These are phyloP conservation scores for Cyberlindnera nakhonratchasimensis DNA, from an alignment of 805 yeast genomes.

Conservation along the genomic window DNA sequence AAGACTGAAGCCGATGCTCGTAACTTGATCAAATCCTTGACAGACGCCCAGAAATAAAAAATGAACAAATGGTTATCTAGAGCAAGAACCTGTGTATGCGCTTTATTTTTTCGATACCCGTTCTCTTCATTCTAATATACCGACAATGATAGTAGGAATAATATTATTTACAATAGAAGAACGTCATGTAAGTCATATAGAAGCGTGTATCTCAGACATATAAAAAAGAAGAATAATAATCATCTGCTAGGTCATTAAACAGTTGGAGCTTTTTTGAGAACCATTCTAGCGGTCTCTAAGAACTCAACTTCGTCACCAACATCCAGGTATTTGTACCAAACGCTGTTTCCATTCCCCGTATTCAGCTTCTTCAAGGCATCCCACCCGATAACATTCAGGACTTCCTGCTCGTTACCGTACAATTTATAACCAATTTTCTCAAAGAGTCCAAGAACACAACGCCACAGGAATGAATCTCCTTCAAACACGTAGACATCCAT, in stretches of 20 bases:
- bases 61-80: background rate
- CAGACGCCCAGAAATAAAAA: slow-evolving; percentile 15
- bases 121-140: no score
- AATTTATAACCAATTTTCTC: slow-evolving; percentile 46
- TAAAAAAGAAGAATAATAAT: no score
- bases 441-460: slow-evolving; percentile 52
- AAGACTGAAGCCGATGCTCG: slow-evolving; percentile 71
- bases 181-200: no score
- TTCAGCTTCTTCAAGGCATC: slow-evolving; percentile 30
- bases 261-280: slow-evolving; percentile 29
- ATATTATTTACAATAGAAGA: no score
- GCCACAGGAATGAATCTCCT: slow-evolving; percentile 52
- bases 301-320: slow-evolving; percentile 51
- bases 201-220: no score
- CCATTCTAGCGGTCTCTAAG: slow-evolving; percentile 38
- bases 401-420: slow-evolving; percentile 47
- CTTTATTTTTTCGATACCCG: background rate
- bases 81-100: no score
- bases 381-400: slow-evolving; percentile 39
- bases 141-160: no score
- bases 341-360: slow-evolving; percentile 4
- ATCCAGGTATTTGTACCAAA: slow-evolving; percentile 36
- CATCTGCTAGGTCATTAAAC: background rate
- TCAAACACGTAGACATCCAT: slow-evolving; percentile 62
- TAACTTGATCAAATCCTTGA: slow-evolving; percentile 39